Evolutionary conservation across 345 rosid genomes (phyloP), one percentile per base, ranked within the genome.

Genomic region (Lepidium sativum): DNA sequence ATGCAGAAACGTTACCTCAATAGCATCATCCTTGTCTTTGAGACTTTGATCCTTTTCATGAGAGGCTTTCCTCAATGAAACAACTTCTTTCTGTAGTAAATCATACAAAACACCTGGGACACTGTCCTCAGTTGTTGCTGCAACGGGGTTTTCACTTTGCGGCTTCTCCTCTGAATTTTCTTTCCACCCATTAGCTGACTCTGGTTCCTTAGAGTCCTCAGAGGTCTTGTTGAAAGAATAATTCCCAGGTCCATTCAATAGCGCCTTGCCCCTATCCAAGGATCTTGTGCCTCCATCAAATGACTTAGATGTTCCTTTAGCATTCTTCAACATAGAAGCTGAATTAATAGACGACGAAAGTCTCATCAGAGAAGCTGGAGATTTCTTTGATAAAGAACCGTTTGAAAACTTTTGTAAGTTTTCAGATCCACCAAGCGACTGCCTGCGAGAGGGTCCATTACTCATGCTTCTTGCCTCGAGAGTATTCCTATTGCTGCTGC

Each of bases 221-320:
- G 80, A 74, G 70, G 95, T 79, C 82, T 84, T 96, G 75, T 80
- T 80, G 69, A 83, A 84, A 38, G 99, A 85, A 74, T 68, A 71
- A 60, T 75, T 85, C 21, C 86, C 78, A 33, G 83, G 78, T 66
- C 95, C 97, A 62, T 86, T 94, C 60, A 82, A 68, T 60, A 90
- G 95, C 35, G 77, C 74, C 68, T 72, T 72, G 43, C 89, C 84
- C 73, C 97, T 80, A 71, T 89, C 98, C 74, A 89, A 74, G 55
- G 97, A 92, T 73, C 97, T 83, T 50, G 96, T 86, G 57, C 99
- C 99, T 58, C 99, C 99, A 78, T 94, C 99, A 72, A 94, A 94
- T 63, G 99, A 94, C 81, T 81, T 94, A 27, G 99, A 90, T 70
- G 97, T 82, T 75, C 99, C 97, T 80, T 88, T 94, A 43, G 99